A percentile compares a stretch with the other conserved stretches of the same genome.
Conservation (phyloP, 2,329 filamentous ascomycete genomes). For the Trichophyton schoenleinii region DNA sequence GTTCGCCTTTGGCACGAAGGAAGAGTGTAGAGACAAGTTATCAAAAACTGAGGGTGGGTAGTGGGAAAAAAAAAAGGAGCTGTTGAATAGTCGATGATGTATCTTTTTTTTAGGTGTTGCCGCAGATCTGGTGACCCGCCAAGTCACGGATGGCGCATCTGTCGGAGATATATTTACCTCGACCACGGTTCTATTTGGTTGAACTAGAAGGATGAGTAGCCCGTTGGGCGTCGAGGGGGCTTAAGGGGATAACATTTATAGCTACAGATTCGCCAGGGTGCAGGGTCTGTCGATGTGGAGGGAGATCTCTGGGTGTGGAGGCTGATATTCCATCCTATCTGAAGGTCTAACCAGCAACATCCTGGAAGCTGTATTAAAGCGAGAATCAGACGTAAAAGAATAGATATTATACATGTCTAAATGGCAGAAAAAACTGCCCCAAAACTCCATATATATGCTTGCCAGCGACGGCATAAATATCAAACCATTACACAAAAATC, state of each 20-base stretch:
- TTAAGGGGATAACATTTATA: not conserved
- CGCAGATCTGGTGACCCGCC: not conserved
- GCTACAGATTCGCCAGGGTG: not conserved
- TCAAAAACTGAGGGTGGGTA: no score
- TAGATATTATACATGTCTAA: not conserved
- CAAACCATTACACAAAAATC: not conserved
- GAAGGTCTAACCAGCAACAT: not conserved
- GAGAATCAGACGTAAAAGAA: not conserved
- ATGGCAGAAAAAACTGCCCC: not conserved
- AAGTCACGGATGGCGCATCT: not conserved
- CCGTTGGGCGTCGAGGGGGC: not conserved
- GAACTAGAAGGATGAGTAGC: no score
- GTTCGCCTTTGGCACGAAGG: not conserved
- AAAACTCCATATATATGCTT: constrained; percentile 3
- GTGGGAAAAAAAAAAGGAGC: no score
- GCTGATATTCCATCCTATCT: not conserved
- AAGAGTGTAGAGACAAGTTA: not conserved
- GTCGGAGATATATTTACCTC: not conserved
- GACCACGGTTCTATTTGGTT: no score
- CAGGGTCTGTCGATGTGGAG: not conserved
- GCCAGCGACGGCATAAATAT: not conserved
- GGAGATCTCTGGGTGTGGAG: not conserved
- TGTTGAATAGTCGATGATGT: not conserved
- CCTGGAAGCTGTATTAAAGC: not conserved
- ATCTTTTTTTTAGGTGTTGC: not conserved